A percentile compares a stretch with the other conserved stretches of the same genome.
These are phyloP conservation scores for Naganishia liquefaciens DNA, from an alignment of 1,284 basidiomycete species.

Conservation along the genomic window DNA sequence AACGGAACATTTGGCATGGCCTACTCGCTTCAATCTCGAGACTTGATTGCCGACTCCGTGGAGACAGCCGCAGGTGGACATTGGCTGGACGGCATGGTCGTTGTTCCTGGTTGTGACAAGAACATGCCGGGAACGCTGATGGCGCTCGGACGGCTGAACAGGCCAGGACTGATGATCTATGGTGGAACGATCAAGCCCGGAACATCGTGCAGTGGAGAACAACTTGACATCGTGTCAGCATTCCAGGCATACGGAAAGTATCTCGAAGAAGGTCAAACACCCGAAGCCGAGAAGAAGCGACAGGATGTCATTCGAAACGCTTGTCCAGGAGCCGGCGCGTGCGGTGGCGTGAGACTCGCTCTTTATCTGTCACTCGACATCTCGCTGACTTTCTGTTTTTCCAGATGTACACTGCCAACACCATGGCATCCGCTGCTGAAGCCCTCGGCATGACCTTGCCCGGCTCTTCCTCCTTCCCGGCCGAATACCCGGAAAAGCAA, in stretches of 20 bases:
- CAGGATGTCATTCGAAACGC: conserved; percentile 84
- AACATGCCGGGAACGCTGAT: conserved; percentile 97
- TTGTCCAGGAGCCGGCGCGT: conserved; percentile 93
- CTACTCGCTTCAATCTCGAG: conserved; percentile 91
- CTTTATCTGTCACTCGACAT: not conserved
- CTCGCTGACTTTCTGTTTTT: conserved; percentile 2
- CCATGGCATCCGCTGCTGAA: conserved; percentile 90
- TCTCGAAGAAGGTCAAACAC: conserved; percentile 81
- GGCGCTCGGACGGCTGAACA: conserved; percentile 87
- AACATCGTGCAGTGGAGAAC: conserved; percentile 64
- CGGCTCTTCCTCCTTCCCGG: conserved; percentile 93
- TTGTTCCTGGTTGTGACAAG: conserved; percentile 94
- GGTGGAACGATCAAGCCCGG: conserved; percentile 92
- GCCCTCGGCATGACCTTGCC: conserved; percentile 93
- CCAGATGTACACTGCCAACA: conserved; percentile 83
- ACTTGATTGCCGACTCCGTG: conserved; percentile 94
- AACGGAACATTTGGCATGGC: conserved; percentile 93
- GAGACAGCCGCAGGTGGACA: conserved; percentile 96
- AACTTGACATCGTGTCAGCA: conserved; percentile 89
- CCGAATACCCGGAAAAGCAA: conserved; percentile 74
- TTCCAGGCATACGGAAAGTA: conserved; percentile 95
- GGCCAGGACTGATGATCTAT: conserved; percentile 94
- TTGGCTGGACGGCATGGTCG: conserved; percentile 97
- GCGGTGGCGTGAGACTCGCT: conserved; percentile 64
- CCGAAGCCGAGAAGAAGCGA: conserved; percentile 61